Percentiles rank a stretch among this genome's conserved stretches.
Conservation (phyloP, 768 basidiomycete genomes). For the Tricholoma furcatifolium region DNA sequence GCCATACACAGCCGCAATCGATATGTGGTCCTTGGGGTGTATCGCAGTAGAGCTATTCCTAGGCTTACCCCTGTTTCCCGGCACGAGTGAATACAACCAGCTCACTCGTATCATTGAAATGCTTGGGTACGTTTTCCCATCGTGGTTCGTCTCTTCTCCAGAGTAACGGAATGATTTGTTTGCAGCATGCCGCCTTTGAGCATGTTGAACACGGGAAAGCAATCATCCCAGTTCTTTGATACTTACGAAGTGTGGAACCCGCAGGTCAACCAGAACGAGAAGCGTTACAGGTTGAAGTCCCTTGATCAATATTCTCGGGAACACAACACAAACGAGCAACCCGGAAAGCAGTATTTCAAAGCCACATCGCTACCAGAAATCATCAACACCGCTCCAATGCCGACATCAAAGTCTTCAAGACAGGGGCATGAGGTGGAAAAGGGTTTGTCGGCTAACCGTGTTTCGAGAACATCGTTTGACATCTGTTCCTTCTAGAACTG, state of each 20-base stretch:
- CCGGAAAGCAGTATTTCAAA: slow-evolving; percentile 98
- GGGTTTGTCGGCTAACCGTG: slow-evolving; percentile 45
- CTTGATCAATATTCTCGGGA: slow-evolving; percentile 96
- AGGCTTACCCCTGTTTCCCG: slow-evolving; percentile 94
- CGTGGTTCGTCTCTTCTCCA: background rate
- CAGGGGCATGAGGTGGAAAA: slow-evolving; percentile 87
- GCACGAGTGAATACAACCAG: slow-evolving; percentile 99
- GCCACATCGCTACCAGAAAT: slow-evolving; percentile 92
- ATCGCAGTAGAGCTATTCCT: slow-evolving; percentile 98
- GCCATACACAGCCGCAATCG: slow-evolving; percentile 92
- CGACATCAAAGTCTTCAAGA: slow-evolving; percentile 74
- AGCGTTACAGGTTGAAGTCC: slow-evolving; percentile 85
- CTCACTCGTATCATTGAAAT: slow-evolving; percentile 96
- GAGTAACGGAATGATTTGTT: slow-evolving; percentile 6
- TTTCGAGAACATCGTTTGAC: slow-evolving; percentile 2
- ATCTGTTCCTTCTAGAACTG: slow-evolving; percentile 58
- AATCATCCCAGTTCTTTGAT: slow-evolving; percentile 92
- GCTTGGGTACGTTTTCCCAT: slow-evolving; percentile 74
- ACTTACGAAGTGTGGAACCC: slow-evolving; percentile 55
- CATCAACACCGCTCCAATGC: slow-evolving; percentile 94
- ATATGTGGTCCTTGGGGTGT: slow-evolving; percentile 99
- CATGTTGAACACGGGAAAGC: slow-evolving; percentile 97
- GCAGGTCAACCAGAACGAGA: slow-evolving; percentile 72
- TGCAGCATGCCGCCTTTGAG: slow-evolving; percentile 82
- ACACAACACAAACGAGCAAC: slow-evolving; percentile 94